Percentiles rank a stretch among this genome's conserved stretches.
Conservation (phyloP, 2,329 filamentous ascomycete species). For the Aspergillus brunneoviolaceus region DNA sequence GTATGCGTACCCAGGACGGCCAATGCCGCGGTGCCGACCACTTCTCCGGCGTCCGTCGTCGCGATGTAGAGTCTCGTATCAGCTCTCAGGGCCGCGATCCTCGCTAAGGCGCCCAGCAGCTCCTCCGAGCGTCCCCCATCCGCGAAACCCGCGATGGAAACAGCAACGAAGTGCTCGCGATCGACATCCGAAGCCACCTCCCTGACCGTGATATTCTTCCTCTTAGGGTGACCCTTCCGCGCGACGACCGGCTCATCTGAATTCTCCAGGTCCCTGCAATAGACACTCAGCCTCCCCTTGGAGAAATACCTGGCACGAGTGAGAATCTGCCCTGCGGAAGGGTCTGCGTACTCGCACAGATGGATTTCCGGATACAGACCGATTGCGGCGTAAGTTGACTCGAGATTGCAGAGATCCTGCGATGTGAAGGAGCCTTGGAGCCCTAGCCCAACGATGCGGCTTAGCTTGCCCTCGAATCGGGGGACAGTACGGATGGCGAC, state of each 20-base stretch:
- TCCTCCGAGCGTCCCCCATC: not conserved
- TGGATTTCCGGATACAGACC: not conserved
- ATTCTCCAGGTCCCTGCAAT: not conserved
- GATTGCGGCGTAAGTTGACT: not conserved
- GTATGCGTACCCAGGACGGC: not conserved
- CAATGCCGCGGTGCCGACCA: not conserved
- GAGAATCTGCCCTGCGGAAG: not conserved
- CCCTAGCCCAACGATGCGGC: not conserved
- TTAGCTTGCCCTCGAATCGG: not conserved
- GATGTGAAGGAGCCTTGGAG: not conserved
- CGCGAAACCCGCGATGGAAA: not conserved
- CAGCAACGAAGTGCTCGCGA: not conserved
- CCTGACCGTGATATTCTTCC: not conserved
- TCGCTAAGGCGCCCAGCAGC: not conserved
- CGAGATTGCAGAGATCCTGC: not conserved
- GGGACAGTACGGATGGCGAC: not conserved
- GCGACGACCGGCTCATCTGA: not conserved
- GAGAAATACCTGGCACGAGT: not conserved
- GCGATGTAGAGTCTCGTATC: not conserved
- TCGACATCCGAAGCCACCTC: not conserved
- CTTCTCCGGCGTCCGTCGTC: not conserved
- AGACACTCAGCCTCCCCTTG: not conserved
- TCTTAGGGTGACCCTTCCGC: not conserved
- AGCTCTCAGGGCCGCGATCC: not conserved
- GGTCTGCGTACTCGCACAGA: not conserved